Percentiles rank a stretch among this genome's conserved stretches.
These are phyloP conservation scores for Scenedesmus sp. DNA, from an alignment of 163 green algal genomes.

Conservation along the genomic window DNA sequence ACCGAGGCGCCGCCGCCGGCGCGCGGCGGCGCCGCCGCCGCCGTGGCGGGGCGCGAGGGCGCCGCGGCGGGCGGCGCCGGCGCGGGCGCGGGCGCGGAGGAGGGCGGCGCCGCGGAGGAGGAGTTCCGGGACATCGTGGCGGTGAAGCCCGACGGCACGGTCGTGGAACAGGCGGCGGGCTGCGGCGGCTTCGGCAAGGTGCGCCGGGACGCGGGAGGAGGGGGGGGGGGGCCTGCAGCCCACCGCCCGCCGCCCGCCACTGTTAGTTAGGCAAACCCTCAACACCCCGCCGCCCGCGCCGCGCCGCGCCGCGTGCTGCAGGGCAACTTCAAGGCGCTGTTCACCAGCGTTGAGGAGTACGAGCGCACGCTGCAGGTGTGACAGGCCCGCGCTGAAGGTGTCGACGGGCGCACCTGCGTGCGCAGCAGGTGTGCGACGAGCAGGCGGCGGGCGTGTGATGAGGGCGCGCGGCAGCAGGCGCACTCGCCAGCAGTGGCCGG, in stretches of 20 bases:
- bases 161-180: conserved; percentile 82
- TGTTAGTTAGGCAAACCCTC: neutral
- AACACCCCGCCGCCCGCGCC: too few relatives aligned
- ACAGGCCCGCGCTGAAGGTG: neutral
- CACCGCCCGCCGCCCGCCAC: conserved; percentile 60
- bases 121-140: neutral
- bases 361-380: conserved; percentile 71
- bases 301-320: too few relatives aligned
- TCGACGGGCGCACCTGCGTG: too few relatives aligned
- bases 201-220: too few relatives aligned
- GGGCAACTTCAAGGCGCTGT: conserved; percentile 87
- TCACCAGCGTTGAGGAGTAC: conserved; percentile 97
- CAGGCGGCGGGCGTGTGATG: neutral
- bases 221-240: too few relatives aligned
- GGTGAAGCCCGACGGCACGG: conserved; percentile 45
- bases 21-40: neutral
- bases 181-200: conserved; percentile 99
- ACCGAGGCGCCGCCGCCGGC: neutral
- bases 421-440: too few relatives aligned
- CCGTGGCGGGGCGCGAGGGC: conserved; percentile 4
- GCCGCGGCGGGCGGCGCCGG: neutral
- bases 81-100: neutral
- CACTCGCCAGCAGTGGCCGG: too few relatives aligned
- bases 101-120: neutral
- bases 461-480: too few relatives aligned